Evolutionary conservation across 1,284 basidiomycete species (phyloP).

Genomic region (Schizophyllum commune): DNA sequence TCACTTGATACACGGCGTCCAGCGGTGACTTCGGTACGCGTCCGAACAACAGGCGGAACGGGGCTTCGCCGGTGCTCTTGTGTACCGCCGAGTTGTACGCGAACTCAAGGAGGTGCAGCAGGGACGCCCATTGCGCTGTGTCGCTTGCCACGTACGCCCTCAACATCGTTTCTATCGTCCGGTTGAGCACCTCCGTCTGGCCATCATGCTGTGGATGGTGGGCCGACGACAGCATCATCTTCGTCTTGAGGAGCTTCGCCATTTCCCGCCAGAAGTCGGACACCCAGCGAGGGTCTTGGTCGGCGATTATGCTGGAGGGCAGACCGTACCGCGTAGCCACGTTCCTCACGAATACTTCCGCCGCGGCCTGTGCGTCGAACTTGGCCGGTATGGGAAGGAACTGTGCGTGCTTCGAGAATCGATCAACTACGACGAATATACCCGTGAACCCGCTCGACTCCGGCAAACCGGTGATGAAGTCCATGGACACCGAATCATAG

Average conservation of each 20-base stretch:
- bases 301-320: slow-evolving; percentile 17
- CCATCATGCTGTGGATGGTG: slow-evolving; percentile 17
- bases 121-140: slow-evolving; percentile 22
- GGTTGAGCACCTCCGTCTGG: slow-evolving; percentile 16
- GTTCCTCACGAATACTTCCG: slow-evolving; percentile 14
- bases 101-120: slow-evolving; percentile 14
- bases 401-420: slow-evolving; percentile 30
- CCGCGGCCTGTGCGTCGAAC: slow-evolving; percentile 6
- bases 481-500: slow-evolving; percentile 34
- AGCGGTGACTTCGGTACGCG: not conserved
- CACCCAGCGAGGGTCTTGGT: slow-evolving; percentile 20
- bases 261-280: slow-evolving; percentile 19
- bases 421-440: slow-evolving; percentile 23
- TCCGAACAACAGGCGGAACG: slow-evolving; percentile 1
- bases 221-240: slow-evolving; percentile 19
- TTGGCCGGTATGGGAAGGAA: slow-evolving; percentile 24
- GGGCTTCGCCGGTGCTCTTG: slow-evolving; percentile 2
- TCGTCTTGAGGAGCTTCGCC: not conserved
- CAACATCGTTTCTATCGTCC: slow-evolving; percentile 13
- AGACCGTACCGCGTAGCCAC: slow-evolving; percentile 9
- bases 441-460: slow-evolving; percentile 20
- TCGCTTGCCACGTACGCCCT: slow-evolving; percentile 14
- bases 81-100: slow-evolving; percentile 11
- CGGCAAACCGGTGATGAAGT: slow-evolving; percentile 36
- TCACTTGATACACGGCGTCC: not conserved